These are phyloP conservation scores for Amesomyces nigricolor DNA, from an alignment of 2,329 filamentous ascomycete genomes.

Conservation along the genomic window DNA sequence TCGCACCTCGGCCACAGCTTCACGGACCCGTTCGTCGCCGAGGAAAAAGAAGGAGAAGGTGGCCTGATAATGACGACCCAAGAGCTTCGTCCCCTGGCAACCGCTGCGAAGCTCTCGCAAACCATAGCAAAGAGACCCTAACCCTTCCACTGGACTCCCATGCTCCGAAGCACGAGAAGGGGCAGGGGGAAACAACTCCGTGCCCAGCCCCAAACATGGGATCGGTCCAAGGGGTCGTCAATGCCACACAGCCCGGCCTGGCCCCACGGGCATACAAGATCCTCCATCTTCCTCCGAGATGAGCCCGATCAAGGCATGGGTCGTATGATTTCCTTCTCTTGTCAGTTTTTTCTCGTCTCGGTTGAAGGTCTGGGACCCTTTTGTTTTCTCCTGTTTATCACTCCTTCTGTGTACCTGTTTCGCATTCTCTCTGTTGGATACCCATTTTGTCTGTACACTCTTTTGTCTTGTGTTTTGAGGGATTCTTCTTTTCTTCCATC, in stretches of 20 bases:
- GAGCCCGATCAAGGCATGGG: slow-evolving; percentile 2
- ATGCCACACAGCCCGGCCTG: neutral
- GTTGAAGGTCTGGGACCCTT: slow-evolving; percentile 23
- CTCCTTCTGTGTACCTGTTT: slow-evolving; percentile 4
- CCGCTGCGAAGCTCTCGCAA: neutral
- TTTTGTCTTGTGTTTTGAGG: neutral
- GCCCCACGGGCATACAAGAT: slow-evolving; percentile 14
- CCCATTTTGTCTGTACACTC: slow-evolving; percentile 1
- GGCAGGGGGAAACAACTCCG: neutral
- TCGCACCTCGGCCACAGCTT: slow-evolving; percentile 3
- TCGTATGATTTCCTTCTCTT: slow-evolving; percentile 16
- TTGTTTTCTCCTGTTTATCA: slow-evolving; percentile 7
- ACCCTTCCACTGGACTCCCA: too few relatives aligned
- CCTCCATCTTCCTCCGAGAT: slow-evolving; percentile 6
- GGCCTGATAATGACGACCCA: neutral
- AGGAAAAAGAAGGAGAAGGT: neutral
- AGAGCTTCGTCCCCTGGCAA: neutral
- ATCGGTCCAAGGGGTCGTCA: slow-evolving; percentile 3
- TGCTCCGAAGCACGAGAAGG: neutral
- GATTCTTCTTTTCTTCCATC: slow-evolving; percentile 5
- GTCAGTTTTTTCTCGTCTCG: slow-evolving; percentile 5
- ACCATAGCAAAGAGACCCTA: neutral
- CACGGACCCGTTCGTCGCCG: slow-evolving; percentile 6
- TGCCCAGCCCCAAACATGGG: slow-evolving; percentile 15
- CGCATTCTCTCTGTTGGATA: neutral